phyloP scores from a whole-genome alignment of 2,329 filamentous ascomycete species.

The Colletotrichum lentis region DNA sequence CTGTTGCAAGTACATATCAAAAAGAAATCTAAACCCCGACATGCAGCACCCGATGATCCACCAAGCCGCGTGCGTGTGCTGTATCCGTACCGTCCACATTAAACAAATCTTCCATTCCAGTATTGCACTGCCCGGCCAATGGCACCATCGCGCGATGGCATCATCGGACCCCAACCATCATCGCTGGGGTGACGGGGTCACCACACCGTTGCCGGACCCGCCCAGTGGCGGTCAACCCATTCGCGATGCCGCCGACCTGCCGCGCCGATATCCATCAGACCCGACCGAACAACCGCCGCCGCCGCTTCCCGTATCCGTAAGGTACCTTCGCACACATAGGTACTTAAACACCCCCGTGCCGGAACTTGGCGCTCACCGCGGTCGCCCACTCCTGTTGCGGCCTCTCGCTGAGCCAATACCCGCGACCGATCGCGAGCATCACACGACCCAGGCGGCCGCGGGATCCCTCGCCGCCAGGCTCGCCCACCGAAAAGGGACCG shows the following conservation, averaged over 20 bases:
- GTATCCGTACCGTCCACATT: constrained; percentile 18
- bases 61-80: not conserved
- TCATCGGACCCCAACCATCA: constrained; percentile 22
- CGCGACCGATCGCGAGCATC: constrained; percentile 77
- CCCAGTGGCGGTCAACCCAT: not conserved
- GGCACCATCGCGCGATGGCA: constrained; percentile 28
- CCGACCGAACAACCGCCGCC: constrained; percentile 1
- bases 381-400: constrained; percentile 75
- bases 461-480: constrained; percentile 81
- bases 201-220: constrained; percentile 6
- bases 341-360: constrained; percentile 25
- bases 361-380: constrained; percentile 58
- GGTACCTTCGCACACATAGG: too few relatives aligned
- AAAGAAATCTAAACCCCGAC: constrained; percentile 8
- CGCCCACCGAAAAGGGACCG: constrained; percentile 73
- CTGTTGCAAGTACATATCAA: not conserved
- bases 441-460: constrained; percentile 78
- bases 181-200: constrained; percentile 13
- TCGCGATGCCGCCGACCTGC: constrained; percentile 33
- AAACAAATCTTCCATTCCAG: constrained; percentile 5
- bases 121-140: constrained; percentile 14
- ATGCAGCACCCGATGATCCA: constrained; percentile 1
- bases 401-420: constrained; percentile 82
- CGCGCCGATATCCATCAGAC: constrained; percentile 30
- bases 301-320: not conserved